These are phyloP conservation scores for Trypanosoma cruzi DNA, from an alignment of 208 protist species.

Conservation along the genomic window DNA sequence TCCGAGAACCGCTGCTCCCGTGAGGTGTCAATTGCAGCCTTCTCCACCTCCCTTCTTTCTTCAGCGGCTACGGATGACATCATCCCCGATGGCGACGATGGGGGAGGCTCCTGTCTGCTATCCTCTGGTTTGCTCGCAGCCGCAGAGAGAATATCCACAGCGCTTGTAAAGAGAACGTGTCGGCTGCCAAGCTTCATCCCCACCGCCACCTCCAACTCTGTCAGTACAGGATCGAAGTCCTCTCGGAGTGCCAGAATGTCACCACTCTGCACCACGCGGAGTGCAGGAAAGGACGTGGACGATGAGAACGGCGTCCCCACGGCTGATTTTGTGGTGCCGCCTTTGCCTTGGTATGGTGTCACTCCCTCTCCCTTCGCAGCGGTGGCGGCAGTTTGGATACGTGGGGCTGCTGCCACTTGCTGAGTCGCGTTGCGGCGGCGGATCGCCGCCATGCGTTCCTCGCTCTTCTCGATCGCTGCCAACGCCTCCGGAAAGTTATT, in stretches of 20 bases:
- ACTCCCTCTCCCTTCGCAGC: background rate
- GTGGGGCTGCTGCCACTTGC: background rate
- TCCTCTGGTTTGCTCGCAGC: background rate
- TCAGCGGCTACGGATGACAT: slow-evolving; percentile 6
- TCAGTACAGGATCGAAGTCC: slow-evolving; percentile 82
- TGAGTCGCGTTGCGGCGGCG: slow-evolving; percentile 34
- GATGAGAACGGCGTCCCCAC: slow-evolving; percentile 20
- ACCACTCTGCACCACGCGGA: slow-evolving; percentile 63
- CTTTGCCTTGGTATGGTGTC: too few relatives aligned
- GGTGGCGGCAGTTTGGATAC: background rate
- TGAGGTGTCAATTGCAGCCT: background rate
- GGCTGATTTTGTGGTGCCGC: background rate
- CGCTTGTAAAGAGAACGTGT: slow-evolving; percentile 82
- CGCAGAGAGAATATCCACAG: slow-evolving; percentile 55
- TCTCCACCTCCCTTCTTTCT: background rate
- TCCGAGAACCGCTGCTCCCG: background rate
- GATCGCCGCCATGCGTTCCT: slow-evolving; percentile 57
- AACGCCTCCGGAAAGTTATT: slow-evolving; percentile 65
- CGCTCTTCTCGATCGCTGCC: slow-evolving; percentile 55
- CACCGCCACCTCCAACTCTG: slow-evolving; percentile 71
- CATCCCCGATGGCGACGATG: background rate
- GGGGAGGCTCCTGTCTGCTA: background rate
- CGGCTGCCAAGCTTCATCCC: slow-evolving; percentile 86
- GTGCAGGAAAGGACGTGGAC: slow-evolving; percentile 9
- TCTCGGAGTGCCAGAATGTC: slow-evolving; percentile 77